phyloP scores from a whole-genome alignment of 352 stramenopile genomes.

The Phytophthora fragariaefolia region DNA sequence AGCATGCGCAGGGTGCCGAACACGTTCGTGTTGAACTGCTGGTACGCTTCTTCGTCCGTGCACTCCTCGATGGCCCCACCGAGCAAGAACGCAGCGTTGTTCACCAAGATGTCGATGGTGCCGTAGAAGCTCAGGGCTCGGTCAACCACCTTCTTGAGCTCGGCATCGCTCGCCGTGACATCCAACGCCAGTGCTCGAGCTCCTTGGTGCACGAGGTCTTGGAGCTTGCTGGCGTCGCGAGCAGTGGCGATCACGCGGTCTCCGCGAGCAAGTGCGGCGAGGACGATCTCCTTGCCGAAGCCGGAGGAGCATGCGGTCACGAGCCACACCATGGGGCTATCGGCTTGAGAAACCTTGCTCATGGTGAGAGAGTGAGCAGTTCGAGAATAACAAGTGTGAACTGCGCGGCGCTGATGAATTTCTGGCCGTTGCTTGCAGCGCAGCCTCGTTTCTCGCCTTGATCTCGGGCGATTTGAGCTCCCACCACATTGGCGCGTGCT shows the following conservation, averaged over 20 bases:
- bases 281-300: conserved; percentile 53
- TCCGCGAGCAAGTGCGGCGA: conserved; percentile 48
- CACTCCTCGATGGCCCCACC: conserved; percentile 57
- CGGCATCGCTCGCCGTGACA: conserved; percentile 48
- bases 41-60: conserved; percentile 39
- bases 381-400: conserved; percentile 23
- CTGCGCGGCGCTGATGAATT: neutral
- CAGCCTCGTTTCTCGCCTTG: conserved; percentile 10
- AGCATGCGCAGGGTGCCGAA: conserved; percentile 44
- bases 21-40: conserved; percentile 54
- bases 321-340: conserved; percentile 50
- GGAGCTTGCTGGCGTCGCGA: conserved; percentile 41
- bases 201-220: conserved; percentile 42
- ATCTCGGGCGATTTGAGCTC: conserved; percentile 20
- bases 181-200: conserved; percentile 42
- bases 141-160: conserved; percentile 35
- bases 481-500: neutral
- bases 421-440: neutral
- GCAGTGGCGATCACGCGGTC: conserved; percentile 60
- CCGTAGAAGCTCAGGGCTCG: conserved; percentile 47
- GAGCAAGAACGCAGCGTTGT: conserved; percentile 56
- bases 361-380: conserved; percentile 17
- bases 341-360: conserved; percentile 16
- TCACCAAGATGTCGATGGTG: conserved; percentile 60
- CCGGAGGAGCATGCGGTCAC: conserved; percentile 61